Conservation (phyloP, 2,329 filamentous ascomycete genomes). For the Alternaria rosae region DNA sequence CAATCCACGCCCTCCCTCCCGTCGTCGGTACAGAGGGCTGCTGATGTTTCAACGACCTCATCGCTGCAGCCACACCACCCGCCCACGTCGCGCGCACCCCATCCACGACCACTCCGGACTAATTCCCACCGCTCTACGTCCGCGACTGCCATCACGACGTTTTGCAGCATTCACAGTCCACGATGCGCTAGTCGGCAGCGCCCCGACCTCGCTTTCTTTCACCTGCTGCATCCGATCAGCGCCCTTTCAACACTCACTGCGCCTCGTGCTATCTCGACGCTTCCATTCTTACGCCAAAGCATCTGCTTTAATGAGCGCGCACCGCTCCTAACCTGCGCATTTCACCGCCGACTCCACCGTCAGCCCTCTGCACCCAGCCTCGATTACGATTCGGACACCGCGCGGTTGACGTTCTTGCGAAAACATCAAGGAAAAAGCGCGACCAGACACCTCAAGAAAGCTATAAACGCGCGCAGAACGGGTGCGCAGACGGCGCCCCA, state of each 20-base stretch:
- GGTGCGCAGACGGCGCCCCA: slow-evolving; percentile 43
- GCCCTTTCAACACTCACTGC: slow-evolving; percentile 18
- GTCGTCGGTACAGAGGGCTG: background rate
- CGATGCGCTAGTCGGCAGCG: slow-evolving; percentile 11
- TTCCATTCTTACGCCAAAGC: slow-evolving; percentile 3
- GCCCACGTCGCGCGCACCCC: slow-evolving; percentile 12
- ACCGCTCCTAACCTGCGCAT: slow-evolving; percentile 1
- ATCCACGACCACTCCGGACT: slow-evolving; percentile 1
- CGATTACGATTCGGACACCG: background rate
- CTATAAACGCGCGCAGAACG: slow-evolving; percentile 12
- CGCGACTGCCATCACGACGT: slow-evolving; percentile 20
- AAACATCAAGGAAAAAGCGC: background rate
- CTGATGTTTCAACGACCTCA: slow-evolving; percentile 18
- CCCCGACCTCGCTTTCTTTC: slow-evolving; percentile 14
- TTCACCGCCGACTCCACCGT: background rate
- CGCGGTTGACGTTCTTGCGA: background rate
- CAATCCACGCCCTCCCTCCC: slow-evolving; percentile 1
- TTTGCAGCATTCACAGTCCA: slow-evolving; percentile 8
- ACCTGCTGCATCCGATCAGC: slow-evolving; percentile 13
- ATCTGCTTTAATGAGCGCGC: background rate
- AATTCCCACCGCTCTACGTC: slow-evolving; percentile 2
- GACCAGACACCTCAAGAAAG: background rate
- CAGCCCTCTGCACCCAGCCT: background rate
- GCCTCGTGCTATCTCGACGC: slow-evolving; percentile 8
- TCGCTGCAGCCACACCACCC: slow-evolving; percentile 13